phyloP scores from a whole-genome alignment of 768 basidiomycete species.

The Rhodotorula graminis region DNA sequence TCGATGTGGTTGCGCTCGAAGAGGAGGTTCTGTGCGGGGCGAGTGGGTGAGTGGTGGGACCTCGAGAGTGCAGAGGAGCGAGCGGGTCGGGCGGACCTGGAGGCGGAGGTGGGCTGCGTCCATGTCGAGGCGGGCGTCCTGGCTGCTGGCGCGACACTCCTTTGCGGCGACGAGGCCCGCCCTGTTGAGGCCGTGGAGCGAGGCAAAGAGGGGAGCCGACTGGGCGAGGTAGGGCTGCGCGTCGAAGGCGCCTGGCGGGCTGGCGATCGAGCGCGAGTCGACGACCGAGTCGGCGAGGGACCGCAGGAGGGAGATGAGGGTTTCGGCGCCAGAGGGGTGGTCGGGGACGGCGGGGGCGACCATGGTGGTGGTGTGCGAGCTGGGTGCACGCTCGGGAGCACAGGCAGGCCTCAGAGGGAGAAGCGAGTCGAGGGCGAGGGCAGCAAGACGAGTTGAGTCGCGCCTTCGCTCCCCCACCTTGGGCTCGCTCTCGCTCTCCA shows the following conservation, averaged over 20 bases:
- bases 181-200: constrained; percentile 73
- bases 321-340: neutral
- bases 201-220: constrained; percentile 55
- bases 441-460: neutral
- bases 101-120: constrained; percentile 69
- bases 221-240: constrained; percentile 12
- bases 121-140: constrained; percentile 77
- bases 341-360: neutral
- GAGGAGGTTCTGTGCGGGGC: constrained; percentile 62
- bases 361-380: neutral
- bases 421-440: neutral
- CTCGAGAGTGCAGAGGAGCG: neutral
- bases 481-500: neutral
- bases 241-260: constrained; percentile 7
- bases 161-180: constrained; percentile 67
- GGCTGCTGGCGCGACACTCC: constrained; percentile 60
- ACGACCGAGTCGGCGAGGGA: constrained; percentile 1
- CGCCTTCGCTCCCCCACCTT: neutral
- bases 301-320: constrained; percentile 11
- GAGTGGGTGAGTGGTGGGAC: neutral
- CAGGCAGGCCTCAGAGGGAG: neutral
- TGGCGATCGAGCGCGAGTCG: neutral
- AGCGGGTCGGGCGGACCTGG: constrained; percentile 16
- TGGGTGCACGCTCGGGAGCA: neutral
- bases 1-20: constrained; percentile 87